Base-by-base conservation (phyloP, 352 stramenopile species). In the Phytopythium delawarense region DNA sequence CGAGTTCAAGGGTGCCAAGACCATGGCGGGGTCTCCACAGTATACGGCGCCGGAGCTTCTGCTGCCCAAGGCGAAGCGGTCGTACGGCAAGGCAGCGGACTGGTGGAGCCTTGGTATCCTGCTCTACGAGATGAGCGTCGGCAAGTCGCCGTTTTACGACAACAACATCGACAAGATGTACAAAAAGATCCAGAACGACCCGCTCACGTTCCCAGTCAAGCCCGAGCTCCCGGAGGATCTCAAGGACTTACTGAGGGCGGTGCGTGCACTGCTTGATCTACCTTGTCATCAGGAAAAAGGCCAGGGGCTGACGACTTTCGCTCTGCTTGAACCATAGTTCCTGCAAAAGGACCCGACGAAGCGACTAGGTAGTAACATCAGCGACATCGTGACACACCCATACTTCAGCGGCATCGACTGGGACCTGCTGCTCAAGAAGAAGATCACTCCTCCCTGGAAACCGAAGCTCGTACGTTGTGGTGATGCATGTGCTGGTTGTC, bases 81-180 rank as follows among this genome's bases (percentile, higher is more conserved):
- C 84, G 21, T 96, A 96, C 62, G 87, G 87, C 45, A 94, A 94
- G 63, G 87, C 87, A 8, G 87, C 87, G 7, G 87, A 96, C 57
- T 96, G 87, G 87, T 96, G 87, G 87, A 96, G 87, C 66, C 61
- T 96, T 16, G 92, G 92, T 21, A 96, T 98, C 53, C 61, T 98
- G 52, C 62, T 97, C 16, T 97, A 97, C 75, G 91, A 98, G 55
- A 98, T 98, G 92, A 93, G 90, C 62, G 84, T 96, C 25, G 92
- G 92, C 61, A 93, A 94, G 61, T 96, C 92, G 57, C 91, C 91
- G 12, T 98, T 98, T 63, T 97, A 97, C 71, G 87, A 96, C 74
- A 88, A 84, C 70, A 98, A 98, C 75, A 93, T 96, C 78, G 88
- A 97, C 74, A 94, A 94, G 58, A 96, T 98, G 86, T 98, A 97